phyloP scores from a whole-genome alignment of 345 rosid genomes.

The Hibiscus trionum region DNA sequence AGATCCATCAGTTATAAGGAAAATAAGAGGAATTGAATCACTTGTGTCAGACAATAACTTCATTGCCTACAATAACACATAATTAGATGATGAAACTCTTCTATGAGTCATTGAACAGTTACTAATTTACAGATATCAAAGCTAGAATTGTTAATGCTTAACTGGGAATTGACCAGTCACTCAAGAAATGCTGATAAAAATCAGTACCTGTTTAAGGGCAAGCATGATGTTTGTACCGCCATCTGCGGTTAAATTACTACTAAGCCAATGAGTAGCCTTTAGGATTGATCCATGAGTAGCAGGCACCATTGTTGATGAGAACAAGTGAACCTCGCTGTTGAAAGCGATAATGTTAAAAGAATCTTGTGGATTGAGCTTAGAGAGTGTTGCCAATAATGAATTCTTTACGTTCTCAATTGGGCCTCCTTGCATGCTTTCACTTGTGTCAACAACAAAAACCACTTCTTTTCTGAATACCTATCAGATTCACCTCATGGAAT shows the following conservation, averaged over 20 bases:
- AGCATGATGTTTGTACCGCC: slow-evolving; percentile 69
- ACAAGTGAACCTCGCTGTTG: slow-evolving; percentile 50
- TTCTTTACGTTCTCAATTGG: slow-evolving; percentile 58
- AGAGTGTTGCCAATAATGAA: slow-evolving; percentile 45
- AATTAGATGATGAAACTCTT: neutral
- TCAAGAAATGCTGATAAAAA: slow-evolving; percentile 25
- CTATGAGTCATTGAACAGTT: neutral
- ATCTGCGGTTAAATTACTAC: slow-evolving; percentile 35
- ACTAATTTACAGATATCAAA: neutral
- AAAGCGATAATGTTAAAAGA: slow-evolving; percentile 82
- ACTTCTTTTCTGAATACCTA: slow-evolving; percentile 70
- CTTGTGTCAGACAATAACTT: slow-evolving; percentile 50
- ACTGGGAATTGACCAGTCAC: neutral
- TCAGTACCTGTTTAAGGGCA: slow-evolving; percentile 58
- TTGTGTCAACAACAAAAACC: slow-evolving; percentile 66
- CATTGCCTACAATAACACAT: slow-evolving; percentile 50
- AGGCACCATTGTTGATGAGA: slow-evolving; percentile 60
- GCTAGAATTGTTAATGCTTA: neutral
- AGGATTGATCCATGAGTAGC: slow-evolving; percentile 47
- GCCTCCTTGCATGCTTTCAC: slow-evolving; percentile 78
- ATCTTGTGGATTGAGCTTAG: slow-evolving; percentile 53
- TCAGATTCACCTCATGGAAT: slow-evolving; percentile 14
- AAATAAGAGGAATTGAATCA: slow-evolving; percentile 57
- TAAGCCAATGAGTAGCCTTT: slow-evolving; percentile 61
- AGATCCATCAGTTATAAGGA: slow-evolving; percentile 85